Evolutionary conservation across 768 basidiomycete genomes (phyloP).

Genomic region (Hydnum rufescens): DNA sequence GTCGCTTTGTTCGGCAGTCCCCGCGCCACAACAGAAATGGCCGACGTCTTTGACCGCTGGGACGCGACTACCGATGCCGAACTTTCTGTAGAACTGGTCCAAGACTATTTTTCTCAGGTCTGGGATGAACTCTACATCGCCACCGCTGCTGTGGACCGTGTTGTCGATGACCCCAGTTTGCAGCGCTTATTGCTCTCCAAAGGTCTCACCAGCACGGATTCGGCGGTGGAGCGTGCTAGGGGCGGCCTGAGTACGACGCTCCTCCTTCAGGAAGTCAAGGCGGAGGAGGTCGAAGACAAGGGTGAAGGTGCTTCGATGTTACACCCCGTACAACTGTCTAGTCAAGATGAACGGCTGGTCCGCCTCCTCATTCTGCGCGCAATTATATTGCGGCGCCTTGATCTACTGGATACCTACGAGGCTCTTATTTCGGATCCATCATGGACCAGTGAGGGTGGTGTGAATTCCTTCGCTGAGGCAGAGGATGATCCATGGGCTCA

Average conservation of each 20-base stretch:
- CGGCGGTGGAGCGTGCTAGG: constrained; percentile 29
- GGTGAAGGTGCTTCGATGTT: neutral
- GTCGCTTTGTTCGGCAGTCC: no score
- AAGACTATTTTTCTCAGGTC: constrained; percentile 28
- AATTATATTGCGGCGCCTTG: constrained; percentile 45
- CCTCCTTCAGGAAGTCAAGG: constrained; percentile 10
- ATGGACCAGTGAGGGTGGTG: constrained; percentile 36
- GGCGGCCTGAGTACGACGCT: constrained; percentile 16
- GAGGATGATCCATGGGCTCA: neutral
- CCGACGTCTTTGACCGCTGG: constrained; percentile 26
- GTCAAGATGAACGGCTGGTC: constrained; percentile 4
- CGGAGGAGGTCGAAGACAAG: constrained; percentile 13
- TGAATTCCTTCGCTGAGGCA: constrained; percentile 25
- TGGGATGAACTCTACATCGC: constrained; percentile 48
- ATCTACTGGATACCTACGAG: constrained; percentile 52
- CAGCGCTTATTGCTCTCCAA: constrained; percentile 40
- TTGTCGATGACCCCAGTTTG: constrained; percentile 34
- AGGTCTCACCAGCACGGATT: constrained; percentile 40
- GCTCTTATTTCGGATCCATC: constrained; percentile 25
- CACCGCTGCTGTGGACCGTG: constrained; percentile 50
- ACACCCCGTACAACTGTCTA: neutral
- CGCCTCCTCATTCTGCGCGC: constrained; percentile 27
- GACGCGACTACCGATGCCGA: constrained; percentile 32
- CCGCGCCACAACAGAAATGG: no score
- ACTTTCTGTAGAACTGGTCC: constrained; percentile 31